These are phyloP conservation scores for Drechslera avenae DNA, from an alignment of 2,329 filamentous ascomycete species.

Conservation along the genomic window DNA sequence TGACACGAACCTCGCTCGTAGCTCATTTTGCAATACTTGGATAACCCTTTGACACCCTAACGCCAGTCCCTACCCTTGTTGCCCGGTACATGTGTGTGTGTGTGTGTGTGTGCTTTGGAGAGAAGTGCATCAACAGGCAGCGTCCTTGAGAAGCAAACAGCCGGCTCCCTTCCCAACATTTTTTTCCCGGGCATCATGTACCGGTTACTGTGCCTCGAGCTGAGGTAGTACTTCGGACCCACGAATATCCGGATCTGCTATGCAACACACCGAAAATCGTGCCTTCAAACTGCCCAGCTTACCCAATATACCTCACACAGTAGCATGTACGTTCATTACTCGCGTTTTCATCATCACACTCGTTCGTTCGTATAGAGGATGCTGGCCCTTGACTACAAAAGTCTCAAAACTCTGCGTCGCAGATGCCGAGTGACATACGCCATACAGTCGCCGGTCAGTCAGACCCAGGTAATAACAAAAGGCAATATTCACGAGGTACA, in stretches of 20 bases:
- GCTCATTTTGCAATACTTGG: background rate
- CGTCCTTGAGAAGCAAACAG: background rate
- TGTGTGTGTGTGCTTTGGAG: slow-evolving; percentile 2
- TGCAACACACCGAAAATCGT: slow-evolving; percentile 6
- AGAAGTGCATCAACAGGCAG: background rate
- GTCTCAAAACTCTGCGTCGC: too few relatives aligned
- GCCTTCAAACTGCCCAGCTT: slow-evolving; percentile 1
- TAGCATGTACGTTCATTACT: background rate
- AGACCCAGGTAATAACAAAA: too few relatives aligned
- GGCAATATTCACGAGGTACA: too few relatives aligned
- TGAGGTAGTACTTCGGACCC: background rate
- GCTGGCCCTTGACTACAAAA: too few relatives aligned
- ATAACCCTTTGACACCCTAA: slow-evolving; percentile 1
- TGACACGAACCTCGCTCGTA: background rate
- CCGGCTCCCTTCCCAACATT: background rate
- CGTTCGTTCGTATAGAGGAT: too few relatives aligned
- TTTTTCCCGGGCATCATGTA: background rate
- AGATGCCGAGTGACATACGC: too few relatives aligned
- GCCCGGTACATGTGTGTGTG: background rate
- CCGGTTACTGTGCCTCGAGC: background rate
- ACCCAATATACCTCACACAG: background rate
- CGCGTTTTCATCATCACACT: background rate
- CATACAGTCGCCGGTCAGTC: too few relatives aligned
- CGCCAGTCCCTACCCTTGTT: background rate
- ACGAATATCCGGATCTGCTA: background rate